phyloP scores from a whole-genome alignment of 2,329 filamentous ascomycete genomes.

The Botryosphaeria dothidea region DNA sequence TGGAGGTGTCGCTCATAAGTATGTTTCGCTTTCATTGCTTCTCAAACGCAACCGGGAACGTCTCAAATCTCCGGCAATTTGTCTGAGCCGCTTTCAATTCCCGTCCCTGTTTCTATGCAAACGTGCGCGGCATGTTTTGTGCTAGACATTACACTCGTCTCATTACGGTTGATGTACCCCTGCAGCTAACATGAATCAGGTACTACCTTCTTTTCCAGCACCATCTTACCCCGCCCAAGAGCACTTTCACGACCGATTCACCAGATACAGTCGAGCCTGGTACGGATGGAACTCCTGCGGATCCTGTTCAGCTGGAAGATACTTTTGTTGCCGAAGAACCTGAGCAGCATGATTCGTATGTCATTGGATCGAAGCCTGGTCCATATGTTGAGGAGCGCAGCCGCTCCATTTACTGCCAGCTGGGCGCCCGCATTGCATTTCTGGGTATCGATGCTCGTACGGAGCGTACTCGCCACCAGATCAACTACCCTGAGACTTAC shows the following conservation, averaged over 20 bases:
- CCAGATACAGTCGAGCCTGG: conserved; percentile 51
- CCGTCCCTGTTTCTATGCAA: not conserved
- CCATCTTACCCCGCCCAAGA: conserved; percentile 79
- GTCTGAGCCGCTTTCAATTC: not conserved
- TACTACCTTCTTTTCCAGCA: conserved; percentile 70
- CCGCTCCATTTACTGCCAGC: conserved; percentile 62
- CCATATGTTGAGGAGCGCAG: conserved; percentile 65
- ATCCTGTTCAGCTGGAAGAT: conserved; percentile 71
- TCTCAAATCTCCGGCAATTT: not conserved
- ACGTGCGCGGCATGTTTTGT: not conserved
- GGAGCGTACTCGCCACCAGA: conserved; percentile 85
- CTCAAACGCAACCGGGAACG: not conserved
- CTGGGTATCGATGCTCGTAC: conserved; percentile 61
- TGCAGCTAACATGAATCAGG: conserved; percentile 34
- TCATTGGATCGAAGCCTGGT: conserved; percentile 72
- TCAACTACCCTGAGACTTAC: conserved; percentile 77
- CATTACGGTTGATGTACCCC: not conserved
- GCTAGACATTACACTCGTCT: not conserved
- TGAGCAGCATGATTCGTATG: conserved; percentile 70
- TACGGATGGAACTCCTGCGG: conserved; percentile 56
- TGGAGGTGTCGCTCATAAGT: conserved; percentile 56
- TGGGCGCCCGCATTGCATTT: conserved; percentile 66
- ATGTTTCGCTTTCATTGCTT: conserved; percentile 1
- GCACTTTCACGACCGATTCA: conserved; percentile 80
- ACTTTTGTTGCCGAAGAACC: conserved; percentile 67